Conservation (phyloP, 2,329 filamentous ascomycete species). For the Cladosporium halotolerans region DNA sequence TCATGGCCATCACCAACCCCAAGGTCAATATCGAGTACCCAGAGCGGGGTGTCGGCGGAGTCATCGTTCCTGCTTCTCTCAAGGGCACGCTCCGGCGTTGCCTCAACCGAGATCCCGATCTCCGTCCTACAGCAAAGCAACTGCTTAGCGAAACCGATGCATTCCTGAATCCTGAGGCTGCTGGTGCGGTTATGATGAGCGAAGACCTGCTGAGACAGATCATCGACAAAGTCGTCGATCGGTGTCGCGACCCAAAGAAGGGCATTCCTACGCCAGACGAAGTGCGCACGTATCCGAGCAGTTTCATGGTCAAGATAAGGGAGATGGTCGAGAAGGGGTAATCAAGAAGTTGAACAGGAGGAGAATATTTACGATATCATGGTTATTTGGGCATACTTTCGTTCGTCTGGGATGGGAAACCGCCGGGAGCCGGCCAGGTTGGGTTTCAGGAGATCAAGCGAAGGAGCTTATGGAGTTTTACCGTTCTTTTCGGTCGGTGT, state of each 20-base stretch:
- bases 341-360: not conserved
- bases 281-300: conserved; percentile 39
- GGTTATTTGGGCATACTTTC: conserved; percentile 2
- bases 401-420: not conserved
- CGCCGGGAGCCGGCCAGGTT: conserved; percentile 1
- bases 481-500: not conserved
- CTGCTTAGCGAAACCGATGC: conserved; percentile 50
- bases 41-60: conserved; percentile 59
- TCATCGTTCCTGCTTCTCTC: conserved; percentile 49
- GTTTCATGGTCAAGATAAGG: conserved; percentile 44
- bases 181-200: conserved; percentile 43
- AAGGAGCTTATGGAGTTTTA: conserved; percentile 7
- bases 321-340: conserved; percentile 32
- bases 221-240: conserved; percentile 53
- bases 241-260: conserved; percentile 48
- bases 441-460: conserved; percentile 3
- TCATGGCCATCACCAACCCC: conserved; percentile 79
- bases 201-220: conserved; percentile 56
- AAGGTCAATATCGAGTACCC: conserved; percentile 68
- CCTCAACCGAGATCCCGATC: conserved; percentile 51
- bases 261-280: conserved; percentile 53
- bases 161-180: conserved; percentile 52
- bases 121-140: conserved; percentile 52
- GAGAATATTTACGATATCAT: conserved; percentile 6
- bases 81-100: conserved; percentile 52